These are phyloP conservation scores for Lachnum nothofagi DNA, from an alignment of 2,329 filamentous ascomycete species.

Conservation along the genomic window DNA sequence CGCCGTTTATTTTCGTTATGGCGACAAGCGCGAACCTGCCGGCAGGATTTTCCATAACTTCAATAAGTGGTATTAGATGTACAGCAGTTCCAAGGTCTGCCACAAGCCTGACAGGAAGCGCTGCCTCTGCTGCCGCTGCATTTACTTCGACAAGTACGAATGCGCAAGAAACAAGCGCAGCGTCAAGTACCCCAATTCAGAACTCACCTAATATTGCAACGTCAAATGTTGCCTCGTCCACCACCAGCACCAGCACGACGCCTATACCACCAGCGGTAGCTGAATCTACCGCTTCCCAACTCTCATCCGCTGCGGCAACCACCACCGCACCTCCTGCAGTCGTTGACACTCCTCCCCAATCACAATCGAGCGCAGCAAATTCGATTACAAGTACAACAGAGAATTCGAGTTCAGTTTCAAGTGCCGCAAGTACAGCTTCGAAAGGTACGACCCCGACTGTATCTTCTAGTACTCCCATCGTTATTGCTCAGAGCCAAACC, in stretches of 20 bases:
- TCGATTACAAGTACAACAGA: constrained; percentile 5
- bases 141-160: constrained; percentile 11
- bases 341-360: constrained; percentile 10
- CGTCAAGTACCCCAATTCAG: constrained; percentile 3
- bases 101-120: constrained; percentile 19
- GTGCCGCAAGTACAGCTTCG: constrained; percentile 20
- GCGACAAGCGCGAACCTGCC: constrained; percentile 36
- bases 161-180: not conserved
- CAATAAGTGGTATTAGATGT: constrained; percentile 47
- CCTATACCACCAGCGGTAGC: not conserved
- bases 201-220: not conserved
- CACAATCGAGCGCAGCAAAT: constrained; percentile 1
- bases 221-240: not conserved
- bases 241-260: not conserved
- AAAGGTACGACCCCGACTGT: constrained; percentile 25
- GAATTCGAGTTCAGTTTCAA: constrained; percentile 2
- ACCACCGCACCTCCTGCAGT: constrained; percentile 14
- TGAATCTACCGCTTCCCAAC: constrained; percentile 2
- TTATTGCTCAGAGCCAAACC: constrained; percentile 25
- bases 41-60: constrained; percentile 46
- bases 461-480: constrained; percentile 23
- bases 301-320: constrained; percentile 15
- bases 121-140: constrained; percentile 10
- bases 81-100: constrained; percentile 45
- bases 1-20: constrained; percentile 36